Conservation (phyloP, 495 filamentous ascomycete genomes). For the Diplogelasinospora grovesii region DNA sequence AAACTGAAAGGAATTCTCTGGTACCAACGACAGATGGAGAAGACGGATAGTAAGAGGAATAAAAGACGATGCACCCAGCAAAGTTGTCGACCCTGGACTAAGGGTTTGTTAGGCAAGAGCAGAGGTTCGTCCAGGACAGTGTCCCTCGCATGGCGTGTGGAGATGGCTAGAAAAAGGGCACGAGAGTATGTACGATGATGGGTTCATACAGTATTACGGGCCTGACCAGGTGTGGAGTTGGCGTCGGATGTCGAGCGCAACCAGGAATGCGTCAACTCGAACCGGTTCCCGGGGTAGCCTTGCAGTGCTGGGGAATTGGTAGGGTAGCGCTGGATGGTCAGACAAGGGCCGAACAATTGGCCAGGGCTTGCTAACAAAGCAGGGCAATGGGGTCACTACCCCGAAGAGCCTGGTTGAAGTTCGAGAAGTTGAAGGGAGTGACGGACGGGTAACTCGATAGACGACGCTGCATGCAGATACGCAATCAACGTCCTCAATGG, state of each 20-base stretch:
- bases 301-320: conserved; percentile 3
- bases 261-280: conserved; percentile 8
- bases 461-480: no score
- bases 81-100: no score
- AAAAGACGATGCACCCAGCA: no score
- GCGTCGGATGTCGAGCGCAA: conserved; percentile 1
- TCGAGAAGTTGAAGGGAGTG: no score
- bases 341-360: conserved; percentile 12
- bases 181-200: neutral
- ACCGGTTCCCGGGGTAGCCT: conserved; percentile 8
- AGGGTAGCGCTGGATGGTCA: conserved; percentile 3
- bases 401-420: neutral
- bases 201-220: neutral
- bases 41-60: no score
- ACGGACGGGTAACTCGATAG: no score
- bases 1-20: no score
- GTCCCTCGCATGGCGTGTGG: no score
- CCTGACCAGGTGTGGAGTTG: neutral
- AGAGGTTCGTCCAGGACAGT: no score
- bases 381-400: conserved; percentile 1
- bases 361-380: conserved; percentile 6
- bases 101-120: no score
- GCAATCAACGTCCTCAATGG: no score
- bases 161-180: neutral
- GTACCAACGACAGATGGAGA: no score